phyloP scores from a whole-genome alignment of 495 filamentous ascomycete genomes.

The Xylaria flabelliformis region DNA sequence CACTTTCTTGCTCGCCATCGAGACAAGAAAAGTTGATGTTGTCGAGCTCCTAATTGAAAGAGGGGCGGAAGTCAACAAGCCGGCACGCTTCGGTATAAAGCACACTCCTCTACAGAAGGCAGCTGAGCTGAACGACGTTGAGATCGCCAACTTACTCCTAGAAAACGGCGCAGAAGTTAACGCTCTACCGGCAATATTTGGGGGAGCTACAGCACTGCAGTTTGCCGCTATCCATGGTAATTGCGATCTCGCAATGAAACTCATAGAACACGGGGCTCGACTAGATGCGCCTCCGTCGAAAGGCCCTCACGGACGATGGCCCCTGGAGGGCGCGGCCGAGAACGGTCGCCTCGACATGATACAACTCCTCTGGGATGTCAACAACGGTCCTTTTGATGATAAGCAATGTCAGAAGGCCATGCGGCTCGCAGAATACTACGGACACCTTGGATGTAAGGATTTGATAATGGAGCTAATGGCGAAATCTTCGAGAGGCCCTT shows the following conservation, averaged over 20 bases:
- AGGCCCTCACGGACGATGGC: constrained; percentile 27
- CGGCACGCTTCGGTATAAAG: neutral
- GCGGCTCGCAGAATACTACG: constrained; percentile 21
- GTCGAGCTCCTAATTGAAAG: too few species aligned
- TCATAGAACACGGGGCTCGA: neutral
- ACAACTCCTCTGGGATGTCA: constrained; percentile 23
- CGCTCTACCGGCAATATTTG: neutral
- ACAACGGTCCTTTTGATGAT: constrained; percentile 21
- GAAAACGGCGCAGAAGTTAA: neutral
- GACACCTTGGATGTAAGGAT: constrained; percentile 27
- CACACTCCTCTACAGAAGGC: neutral
- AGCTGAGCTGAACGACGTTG: neutral
- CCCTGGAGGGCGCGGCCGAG: constrained; percentile 31
- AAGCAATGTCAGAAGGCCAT: constrained; percentile 29
- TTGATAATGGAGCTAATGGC: constrained; percentile 26
- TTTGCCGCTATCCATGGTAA: constrained; percentile 7
- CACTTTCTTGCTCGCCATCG: too few species aligned
- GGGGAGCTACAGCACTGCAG: neutral
- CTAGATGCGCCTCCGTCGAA: neutral
- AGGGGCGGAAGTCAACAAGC: neutral
- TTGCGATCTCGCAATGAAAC: neutral
- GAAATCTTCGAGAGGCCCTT: neutral
- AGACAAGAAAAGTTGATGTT: too few species aligned
- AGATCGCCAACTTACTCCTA: neutral
- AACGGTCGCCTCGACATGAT: constrained; percentile 34